phyloP scores from a whole-genome alignment of 139 green algal species.

The Auxenochlorella pyrenoidosa region DNA sequence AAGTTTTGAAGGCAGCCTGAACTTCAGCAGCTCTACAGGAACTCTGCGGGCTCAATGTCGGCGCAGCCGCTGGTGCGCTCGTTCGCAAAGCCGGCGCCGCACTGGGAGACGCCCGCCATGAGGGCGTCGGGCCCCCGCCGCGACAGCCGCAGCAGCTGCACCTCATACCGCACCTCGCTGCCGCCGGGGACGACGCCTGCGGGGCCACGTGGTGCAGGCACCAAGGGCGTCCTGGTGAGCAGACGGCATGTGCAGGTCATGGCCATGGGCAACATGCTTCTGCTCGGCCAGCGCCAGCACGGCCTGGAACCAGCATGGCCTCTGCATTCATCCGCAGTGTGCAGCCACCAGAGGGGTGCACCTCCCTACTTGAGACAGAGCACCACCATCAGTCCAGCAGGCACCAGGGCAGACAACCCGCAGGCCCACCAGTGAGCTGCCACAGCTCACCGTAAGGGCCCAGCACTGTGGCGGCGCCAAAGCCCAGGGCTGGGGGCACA shows the following conservation, averaged over 20 bases:
- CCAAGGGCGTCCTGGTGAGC: no score
- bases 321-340: no score
- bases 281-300: no score
- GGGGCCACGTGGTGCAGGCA: background rate
- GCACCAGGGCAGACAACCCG: background rate
- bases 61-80: conserved; percentile 37
- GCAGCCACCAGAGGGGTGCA: no score
- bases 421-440: background rate
- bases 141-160: conserved; percentile 56
- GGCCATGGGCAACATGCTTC: no score
- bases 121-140: conserved; percentile 30
- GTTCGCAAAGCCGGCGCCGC: conserved; percentile 40
- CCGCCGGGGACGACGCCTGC: conserved; percentile 42
- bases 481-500: conserved; percentile 37
- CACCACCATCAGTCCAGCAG: background rate
- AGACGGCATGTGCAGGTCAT: no score
- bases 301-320: background rate
- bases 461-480: conserved; percentile 31
- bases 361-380: background rate
- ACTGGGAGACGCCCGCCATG: conserved; percentile 46
- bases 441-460: conserved; percentile 45
- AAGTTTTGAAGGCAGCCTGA: background rate
- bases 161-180: conserved; percentile 50
- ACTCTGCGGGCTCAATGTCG: conserved; percentile 44
- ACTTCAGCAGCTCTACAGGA: conserved; percentile 23